phyloP scores from a whole-genome alignment of 148 eudicot genomes.

The Vaccinium myrtillus region DNA sequence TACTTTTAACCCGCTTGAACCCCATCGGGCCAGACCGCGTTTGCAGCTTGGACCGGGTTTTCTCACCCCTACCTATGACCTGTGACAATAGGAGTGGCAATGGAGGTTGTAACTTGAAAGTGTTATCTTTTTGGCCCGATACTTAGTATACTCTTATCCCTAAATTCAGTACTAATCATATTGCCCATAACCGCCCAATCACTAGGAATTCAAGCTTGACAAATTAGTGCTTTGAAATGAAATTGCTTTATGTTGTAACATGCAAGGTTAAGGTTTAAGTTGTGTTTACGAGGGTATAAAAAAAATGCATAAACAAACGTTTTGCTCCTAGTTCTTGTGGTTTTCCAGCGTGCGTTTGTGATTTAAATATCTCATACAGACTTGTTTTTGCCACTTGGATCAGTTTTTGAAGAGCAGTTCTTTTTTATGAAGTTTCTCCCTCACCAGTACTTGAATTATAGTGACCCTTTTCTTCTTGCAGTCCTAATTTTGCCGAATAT shows the following conservation, averaged over 20 bases:
- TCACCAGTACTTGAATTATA: neutral
- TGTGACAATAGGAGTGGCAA: neutral
- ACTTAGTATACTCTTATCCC: neutral
- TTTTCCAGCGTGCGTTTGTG: neutral
- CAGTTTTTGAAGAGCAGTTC: neutral
- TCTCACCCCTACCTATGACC: too few species aligned
- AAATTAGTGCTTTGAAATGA: neutral
- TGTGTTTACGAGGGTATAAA: neutral
- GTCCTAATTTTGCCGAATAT: neutral
- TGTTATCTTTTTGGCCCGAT: neutral
- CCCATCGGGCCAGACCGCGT: too few species aligned
- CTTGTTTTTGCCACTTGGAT: neutral
- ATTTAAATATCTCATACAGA: neutral
- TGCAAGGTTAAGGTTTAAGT: neutral
- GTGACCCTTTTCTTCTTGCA: slow-evolving; percentile 8
- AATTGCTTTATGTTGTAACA: neutral
- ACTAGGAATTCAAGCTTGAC: neutral
- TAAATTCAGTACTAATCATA: neutral
- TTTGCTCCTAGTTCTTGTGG: neutral
- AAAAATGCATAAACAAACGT: neutral
- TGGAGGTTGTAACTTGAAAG: neutral
- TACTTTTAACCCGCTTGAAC: too few species aligned
- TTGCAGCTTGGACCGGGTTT: too few species aligned
- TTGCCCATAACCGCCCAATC: neutral
- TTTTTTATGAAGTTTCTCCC: neutral